Evolutionary conservation across 2,329 filamentous ascomycete genomes (phyloP).

Genomic region (Chaetomium olivaceum): DNA sequence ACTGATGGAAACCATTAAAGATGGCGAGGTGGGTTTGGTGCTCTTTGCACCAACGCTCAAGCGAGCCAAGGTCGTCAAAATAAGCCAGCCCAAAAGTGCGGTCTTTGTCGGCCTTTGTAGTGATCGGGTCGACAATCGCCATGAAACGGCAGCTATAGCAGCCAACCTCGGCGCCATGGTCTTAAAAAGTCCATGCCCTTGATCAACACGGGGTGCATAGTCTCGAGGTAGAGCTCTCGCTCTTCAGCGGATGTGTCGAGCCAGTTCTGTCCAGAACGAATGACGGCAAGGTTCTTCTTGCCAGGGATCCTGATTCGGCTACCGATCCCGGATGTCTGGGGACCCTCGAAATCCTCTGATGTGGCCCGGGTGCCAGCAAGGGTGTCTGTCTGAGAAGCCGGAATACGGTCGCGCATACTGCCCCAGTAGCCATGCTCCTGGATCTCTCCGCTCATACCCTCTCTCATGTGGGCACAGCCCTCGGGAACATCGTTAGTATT

Average conservation of each 20-base stretch:
- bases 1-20: conserved; percentile 44
- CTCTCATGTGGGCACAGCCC: conserved; percentile 45
- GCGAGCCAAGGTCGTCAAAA: conserved; percentile 43
- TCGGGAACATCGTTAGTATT: conserved; percentile 42
- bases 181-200: conserved; percentile 47
- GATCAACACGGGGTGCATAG: conserved; percentile 47
- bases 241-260: conserved; percentile 43
- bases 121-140: conserved; percentile 41
- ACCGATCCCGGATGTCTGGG: neutral
- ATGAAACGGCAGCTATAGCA: conserved; percentile 48
- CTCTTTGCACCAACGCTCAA: conserved; percentile 44
- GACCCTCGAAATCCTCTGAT: neutral
- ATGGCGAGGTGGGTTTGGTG: conserved; percentile 45
- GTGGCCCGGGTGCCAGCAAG: conserved; percentile 35
- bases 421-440: conserved; percentile 50
- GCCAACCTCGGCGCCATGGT: conserved; percentile 45
- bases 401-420: conserved; percentile 47
- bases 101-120: conserved; percentile 32
- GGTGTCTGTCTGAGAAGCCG: conserved; percentile 41
- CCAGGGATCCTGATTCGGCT: conserved; percentile 39
- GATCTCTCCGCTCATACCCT: conserved; percentile 41
- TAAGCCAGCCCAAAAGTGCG: conserved; percentile 46
- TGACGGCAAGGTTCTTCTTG: conserved; percentile 45
- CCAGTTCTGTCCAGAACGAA: conserved; percentile 51
- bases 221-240: conserved; percentile 45